Evolutionary conservation across 2,329 filamentous ascomycete species (phyloP), one percentile per base, ranked within the genome.

Genomic region (Mariannaea elegans): DNA sequence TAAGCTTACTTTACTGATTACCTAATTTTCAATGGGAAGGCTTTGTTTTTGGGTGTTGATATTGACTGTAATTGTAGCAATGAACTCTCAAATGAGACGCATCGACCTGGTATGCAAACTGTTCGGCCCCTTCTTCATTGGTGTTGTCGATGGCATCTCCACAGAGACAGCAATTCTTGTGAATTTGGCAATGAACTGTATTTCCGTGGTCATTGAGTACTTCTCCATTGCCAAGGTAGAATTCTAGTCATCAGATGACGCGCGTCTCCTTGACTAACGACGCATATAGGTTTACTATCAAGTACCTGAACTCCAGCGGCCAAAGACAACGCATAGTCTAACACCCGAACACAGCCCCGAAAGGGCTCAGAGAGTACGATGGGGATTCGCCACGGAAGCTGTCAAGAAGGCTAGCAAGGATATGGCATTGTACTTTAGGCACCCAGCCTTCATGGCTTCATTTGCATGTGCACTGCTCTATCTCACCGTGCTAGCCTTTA

Each of bases 41-140:
- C n/a, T n/a, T n/a, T n/a, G n/a, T n/a, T n/a, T n/a, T n/a, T n/a
- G n/a, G n/a, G 24, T 27, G 24, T 27, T 27, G 9, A 27, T 2
- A 44, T 50, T 39, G 4, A 8, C 21, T 19, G 9, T 32, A 18
- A 24, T 24, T 23, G 21, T 13, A 75, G 78, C 74, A 7, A 71
- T 87, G 23, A 88, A 88, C 68, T 81, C 85, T 2, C 77, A 78
- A n/a, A 87, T 88, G 82, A 80, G 86, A n/a, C 81, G 86, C 4
- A 87, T 88, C 42, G 86, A 88, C 59, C 76, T 88, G 5, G 70
- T 84, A 14, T 87, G 85, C 74, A 88, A 88, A 65, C 76, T 88
- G 2, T 56, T 85, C 2, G 85, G 82, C 0, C 86, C 86, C 0
- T 75, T 88, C 2, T 75, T 78, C n/a, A 83, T 88, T 29, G 81